Percentiles rank a stretch among this genome's conserved stretches.
Conservation (phyloP, 441 rosid species). For the Omphalea diandra region DNA sequence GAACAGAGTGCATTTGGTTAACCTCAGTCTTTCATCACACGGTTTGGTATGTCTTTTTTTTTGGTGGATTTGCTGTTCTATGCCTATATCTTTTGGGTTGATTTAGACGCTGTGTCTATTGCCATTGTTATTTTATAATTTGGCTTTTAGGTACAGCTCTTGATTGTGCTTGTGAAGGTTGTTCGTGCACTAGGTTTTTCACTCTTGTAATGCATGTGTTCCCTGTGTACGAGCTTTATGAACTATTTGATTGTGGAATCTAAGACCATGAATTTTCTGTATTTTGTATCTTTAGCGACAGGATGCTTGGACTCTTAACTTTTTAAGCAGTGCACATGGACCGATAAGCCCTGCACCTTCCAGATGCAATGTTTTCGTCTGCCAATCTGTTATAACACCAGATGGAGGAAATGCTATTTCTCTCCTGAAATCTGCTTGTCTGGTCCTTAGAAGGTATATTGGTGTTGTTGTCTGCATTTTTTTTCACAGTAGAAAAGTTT, state of each 20-base stretch:
- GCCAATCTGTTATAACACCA: conserved; percentile 64
- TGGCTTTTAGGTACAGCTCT: conserved; percentile 9
- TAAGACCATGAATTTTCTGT: conserved; percentile 12
- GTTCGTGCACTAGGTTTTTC: background rate
- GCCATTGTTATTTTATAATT: conserved; percentile 4
- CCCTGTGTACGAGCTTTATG: background rate
- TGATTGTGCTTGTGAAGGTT: background rate
- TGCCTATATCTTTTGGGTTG: background rate
- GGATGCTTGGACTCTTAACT: conserved; percentile 62
- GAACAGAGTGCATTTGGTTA: conserved; percentile 37
- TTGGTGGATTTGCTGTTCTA: conserved; percentile 10
- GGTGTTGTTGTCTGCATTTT: background rate
- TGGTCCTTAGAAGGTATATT: conserved; percentile 54
- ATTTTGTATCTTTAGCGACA: conserved; percentile 46
- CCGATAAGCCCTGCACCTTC: conserved; percentile 45
- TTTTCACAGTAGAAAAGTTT: background rate
- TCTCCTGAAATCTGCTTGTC: conserved; percentile 55
- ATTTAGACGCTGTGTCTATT: background rate
- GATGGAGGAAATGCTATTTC: conserved; percentile 65
- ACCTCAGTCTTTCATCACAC: conserved; percentile 49
- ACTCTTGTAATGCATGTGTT: conserved; percentile 8
- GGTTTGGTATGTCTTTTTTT: conserved; percentile 46
- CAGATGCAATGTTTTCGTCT: conserved; percentile 53
- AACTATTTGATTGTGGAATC: background rate
- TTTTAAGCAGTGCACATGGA: conserved; percentile 42